phyloP scores from a whole-genome alignment of 192 early-diverging fungal genomes.

The Spizellomyces punctatus region DNA sequence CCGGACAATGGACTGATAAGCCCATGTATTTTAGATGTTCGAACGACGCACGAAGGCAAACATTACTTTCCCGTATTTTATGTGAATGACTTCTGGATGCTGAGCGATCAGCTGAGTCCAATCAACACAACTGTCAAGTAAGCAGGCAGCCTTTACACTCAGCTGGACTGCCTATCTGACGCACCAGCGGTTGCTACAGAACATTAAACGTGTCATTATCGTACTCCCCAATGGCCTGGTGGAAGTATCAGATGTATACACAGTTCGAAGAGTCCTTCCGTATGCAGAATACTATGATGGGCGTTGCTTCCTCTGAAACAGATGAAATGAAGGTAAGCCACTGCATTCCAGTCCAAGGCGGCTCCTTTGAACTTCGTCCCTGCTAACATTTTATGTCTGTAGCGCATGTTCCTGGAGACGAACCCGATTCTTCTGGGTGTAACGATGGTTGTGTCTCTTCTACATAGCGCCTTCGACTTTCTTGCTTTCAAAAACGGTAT shows the following conservation, averaged over 20 bases:
- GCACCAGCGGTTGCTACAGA: slow-evolving; percentile 10
- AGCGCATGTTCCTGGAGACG: slow-evolving; percentile 86
- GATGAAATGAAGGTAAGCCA: slow-evolving; percentile 75
- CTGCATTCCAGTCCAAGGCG: too few relatives aligned
- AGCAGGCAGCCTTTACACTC: background rate
- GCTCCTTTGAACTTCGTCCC: too few relatives aligned
- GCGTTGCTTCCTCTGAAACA: slow-evolving; percentile 57
- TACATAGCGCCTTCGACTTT: slow-evolving; percentile 89
- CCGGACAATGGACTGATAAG: background rate
- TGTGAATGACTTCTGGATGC: slow-evolving; percentile 83
- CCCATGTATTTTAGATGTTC: slow-evolving; percentile 35
- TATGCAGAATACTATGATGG: slow-evolving; percentile 58
- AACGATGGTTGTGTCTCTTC: slow-evolving; percentile 74
- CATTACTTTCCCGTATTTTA: slow-evolving; percentile 72
- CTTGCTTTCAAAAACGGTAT: slow-evolving; percentile 92
- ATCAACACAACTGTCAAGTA: slow-evolving; percentile 79
- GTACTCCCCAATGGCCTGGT: slow-evolving; percentile 65
- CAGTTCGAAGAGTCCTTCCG: slow-evolving; percentile 69
- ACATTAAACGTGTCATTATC: slow-evolving; percentile 68
- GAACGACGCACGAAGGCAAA: slow-evolving; percentile 31
- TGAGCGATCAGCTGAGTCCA: slow-evolving; percentile 63
- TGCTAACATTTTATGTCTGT: slow-evolving; percentile 3
- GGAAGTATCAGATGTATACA: slow-evolving; percentile 74
- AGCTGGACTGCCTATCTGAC: background rate
- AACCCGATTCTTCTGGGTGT: slow-evolving; percentile 79